Evolutionary conservation across 202 grass and related monocot genomes (phyloP).

Genomic region (Musa balbisiana): DNA sequence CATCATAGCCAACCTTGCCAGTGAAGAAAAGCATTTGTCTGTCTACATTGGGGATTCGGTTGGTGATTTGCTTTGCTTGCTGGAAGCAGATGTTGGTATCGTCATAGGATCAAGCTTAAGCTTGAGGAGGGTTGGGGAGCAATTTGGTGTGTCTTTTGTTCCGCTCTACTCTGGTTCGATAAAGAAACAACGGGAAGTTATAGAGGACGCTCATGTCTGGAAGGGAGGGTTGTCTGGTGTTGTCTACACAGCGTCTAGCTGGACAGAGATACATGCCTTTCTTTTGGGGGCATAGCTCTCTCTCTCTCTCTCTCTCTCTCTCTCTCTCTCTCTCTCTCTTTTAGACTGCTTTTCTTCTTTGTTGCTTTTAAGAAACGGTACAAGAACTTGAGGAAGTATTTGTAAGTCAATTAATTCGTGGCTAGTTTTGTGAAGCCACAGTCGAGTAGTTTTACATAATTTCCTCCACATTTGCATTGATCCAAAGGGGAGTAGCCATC

Average conservation of each 20-base stretch:
- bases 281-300: constrained; percentile 53
- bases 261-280: constrained; percentile 71
- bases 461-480: background rate
- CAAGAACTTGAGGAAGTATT: background rate
- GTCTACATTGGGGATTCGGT: constrained; percentile 83
- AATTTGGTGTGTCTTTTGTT: constrained; percentile 71
- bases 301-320: background rate
- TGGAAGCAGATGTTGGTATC: constrained; percentile 84
- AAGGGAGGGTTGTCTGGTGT: constrained; percentile 51
- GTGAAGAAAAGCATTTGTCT: constrained; percentile 27
- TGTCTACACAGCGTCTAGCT: constrained; percentile 79
- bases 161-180: constrained; percentile 60
- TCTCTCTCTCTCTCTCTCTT: background rate
- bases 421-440: background rate
- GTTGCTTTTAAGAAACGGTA: background rate
- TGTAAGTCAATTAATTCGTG: background rate
- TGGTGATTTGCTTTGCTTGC: constrained; percentile 83
- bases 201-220: constrained; percentile 35
- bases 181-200: constrained; percentile 52
- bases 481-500: background rate
- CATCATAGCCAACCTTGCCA: constrained; percentile 36
- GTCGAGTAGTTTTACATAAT: background rate
- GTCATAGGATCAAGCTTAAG: constrained; percentile 74
- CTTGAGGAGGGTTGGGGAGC: constrained; percentile 64
- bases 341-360: background rate